Percentiles rank a stretch among this genome's conserved stretches.
Conservation (phyloP, 768 basidiomycete genomes). For the Collybiopsis confluens region DNA sequence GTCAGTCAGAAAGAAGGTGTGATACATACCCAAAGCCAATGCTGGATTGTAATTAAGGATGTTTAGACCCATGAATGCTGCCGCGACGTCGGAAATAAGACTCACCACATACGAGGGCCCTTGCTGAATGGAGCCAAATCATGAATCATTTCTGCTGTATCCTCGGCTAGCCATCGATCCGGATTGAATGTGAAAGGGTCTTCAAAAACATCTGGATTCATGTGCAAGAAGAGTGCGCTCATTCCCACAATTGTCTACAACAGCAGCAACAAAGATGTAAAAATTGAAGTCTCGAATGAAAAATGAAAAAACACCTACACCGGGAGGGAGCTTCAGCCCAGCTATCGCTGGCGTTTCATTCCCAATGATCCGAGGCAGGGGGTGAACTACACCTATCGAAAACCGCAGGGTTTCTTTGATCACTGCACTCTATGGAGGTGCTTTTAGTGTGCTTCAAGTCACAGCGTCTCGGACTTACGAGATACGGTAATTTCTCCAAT, state of each 20-base stretch:
- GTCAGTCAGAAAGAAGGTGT: too few species aligned
- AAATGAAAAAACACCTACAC: slow-evolving; percentile 22
- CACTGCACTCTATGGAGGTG: slow-evolving; percentile 34
- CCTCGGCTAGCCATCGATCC: slow-evolving; percentile 37
- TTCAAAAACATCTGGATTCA: slow-evolving; percentile 34
- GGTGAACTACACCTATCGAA: slow-evolving; percentile 33
- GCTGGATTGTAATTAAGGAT: too few species aligned
- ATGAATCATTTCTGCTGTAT: slow-evolving; percentile 32
- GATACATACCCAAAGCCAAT: background rate
- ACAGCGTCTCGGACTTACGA: slow-evolving; percentile 19
- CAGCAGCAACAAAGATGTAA: too few species aligned
- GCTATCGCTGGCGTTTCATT: slow-evolving; percentile 28
- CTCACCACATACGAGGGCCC: slow-evolving; percentile 35
- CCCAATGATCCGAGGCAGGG: slow-evolving; percentile 38
- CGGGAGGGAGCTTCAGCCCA: slow-evolving; percentile 31
- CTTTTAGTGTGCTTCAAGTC: background rate
- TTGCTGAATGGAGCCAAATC: slow-evolving; percentile 41
- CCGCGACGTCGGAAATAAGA: too few species aligned
- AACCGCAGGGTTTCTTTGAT: slow-evolving; percentile 44
- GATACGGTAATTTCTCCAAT: slow-evolving; percentile 33
- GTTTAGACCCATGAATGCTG: too few species aligned
- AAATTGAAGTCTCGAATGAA: background rate
- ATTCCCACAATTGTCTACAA: slow-evolving; percentile 38
- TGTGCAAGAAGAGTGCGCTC: slow-evolving; percentile 35
- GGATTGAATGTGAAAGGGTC: slow-evolving; percentile 35